phyloP scores from a whole-genome alignment of 2,329 filamentous ascomycete species.

The Ambrosiella beaveri region DNA sequence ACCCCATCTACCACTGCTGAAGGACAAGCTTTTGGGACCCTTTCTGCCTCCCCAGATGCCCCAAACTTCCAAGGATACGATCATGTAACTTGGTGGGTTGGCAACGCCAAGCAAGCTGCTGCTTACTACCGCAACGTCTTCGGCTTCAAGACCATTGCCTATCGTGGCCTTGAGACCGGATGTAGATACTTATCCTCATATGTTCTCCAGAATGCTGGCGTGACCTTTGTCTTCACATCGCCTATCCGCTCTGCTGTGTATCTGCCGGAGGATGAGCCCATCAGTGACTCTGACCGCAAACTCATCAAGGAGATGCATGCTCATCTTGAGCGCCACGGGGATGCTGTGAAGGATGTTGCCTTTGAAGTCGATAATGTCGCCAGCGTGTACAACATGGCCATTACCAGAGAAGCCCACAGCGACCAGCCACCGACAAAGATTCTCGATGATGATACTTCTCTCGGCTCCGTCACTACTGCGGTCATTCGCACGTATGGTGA shows the following conservation, averaged over 20 bases:
- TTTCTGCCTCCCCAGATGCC: conserved; percentile 24
- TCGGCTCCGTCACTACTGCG: conserved; percentile 52
- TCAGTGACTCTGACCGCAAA: conserved; percentile 43
- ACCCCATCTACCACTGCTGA: not conserved
- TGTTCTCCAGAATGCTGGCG: conserved; percentile 58
- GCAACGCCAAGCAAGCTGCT: conserved; percentile 90
- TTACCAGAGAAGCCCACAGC: conserved; percentile 38
- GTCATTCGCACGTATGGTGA: conserved; percentile 86
- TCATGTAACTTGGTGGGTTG: conserved; percentile 89
- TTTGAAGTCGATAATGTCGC: conserved; percentile 86
- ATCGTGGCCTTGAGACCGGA: conserved; percentile 76
- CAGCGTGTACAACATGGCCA: conserved; percentile 58
- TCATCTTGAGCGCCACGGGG: conserved; percentile 75
- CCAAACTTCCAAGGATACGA: conserved; percentile 66
- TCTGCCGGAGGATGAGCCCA: conserved; percentile 41
- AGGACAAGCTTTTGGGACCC: conserved; percentile 34
- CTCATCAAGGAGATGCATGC: conserved; percentile 59
- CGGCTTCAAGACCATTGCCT: conserved; percentile 69
- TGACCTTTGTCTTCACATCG: conserved; percentile 72
- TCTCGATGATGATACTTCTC: conserved; percentile 35
- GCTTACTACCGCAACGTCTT: conserved; percentile 77
- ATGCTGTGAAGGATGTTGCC: conserved; percentile 87
- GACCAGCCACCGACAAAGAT: conserved; percentile 41
- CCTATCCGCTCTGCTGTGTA: conserved; percentile 48
- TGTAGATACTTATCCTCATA: conserved; percentile 67